Conservation (phyloP, 768 basidiomycete genomes). For the Leucogyrophana mollusca region DNA sequence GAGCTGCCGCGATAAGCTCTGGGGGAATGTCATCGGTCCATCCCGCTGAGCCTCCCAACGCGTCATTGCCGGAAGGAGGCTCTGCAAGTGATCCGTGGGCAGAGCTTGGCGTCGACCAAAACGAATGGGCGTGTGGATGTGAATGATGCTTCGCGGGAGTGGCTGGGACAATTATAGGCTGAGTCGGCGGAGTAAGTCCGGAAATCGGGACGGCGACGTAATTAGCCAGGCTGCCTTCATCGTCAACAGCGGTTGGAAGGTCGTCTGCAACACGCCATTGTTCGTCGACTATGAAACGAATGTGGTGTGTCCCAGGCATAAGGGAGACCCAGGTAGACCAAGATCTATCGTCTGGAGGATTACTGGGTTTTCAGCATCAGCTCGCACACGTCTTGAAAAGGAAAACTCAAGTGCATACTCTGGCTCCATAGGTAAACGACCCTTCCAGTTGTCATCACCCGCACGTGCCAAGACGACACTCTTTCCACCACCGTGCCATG, state of each 20-base stretch:
- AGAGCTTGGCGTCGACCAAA: conserved; percentile 41
- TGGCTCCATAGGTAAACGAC: conserved; percentile 59
- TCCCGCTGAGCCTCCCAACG: conserved; percentile 28
- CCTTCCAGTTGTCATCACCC: conserved; percentile 76
- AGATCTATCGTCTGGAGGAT: conserved; percentile 31
- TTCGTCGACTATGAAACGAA: conserved; percentile 94
- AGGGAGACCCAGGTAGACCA: conserved; percentile 49
- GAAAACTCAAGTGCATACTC: conserved; percentile 53
- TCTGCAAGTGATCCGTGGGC: conserved; percentile 30
- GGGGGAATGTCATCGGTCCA: conserved; percentile 85
- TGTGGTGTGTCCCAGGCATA: conserved; percentile 87
- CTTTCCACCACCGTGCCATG: conserved; percentile 65
- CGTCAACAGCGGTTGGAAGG: conserved; percentile 87
- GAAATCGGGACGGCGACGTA: conserved; percentile 63
- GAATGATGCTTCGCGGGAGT: conserved; percentile 23
- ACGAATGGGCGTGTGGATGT: conserved; percentile 34
- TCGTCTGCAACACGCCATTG: conserved; percentile 78
- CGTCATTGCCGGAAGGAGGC: conserved; percentile 21
- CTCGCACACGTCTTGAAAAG: conserved; percentile 5
- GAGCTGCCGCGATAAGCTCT: conserved; percentile 76
- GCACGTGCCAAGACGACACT: conserved; percentile 68
- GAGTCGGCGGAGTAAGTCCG: conserved; percentile 29
- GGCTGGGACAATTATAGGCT: conserved; percentile 36
- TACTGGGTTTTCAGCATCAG: conserved; percentile 21
- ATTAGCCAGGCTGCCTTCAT: conserved; percentile 92